Conservation (phyloP, 768 basidiomycete species). For the Hemileccinum rubropunctum region DNA sequence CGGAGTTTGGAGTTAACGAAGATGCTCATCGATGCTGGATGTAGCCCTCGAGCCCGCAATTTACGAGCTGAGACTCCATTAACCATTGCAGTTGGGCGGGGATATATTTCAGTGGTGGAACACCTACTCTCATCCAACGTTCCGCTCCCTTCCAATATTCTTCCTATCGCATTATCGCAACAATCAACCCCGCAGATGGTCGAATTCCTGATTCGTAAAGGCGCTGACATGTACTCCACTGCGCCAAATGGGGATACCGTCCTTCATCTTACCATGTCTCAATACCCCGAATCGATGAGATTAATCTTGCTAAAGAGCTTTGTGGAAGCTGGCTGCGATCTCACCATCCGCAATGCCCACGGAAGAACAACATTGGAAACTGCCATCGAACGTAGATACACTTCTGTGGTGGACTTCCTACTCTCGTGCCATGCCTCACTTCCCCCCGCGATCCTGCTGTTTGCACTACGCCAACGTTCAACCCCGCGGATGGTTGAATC, state of each 20-base stretch:
- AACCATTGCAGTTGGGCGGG: not conserved
- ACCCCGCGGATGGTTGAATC: not conserved
- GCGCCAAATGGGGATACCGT: not conserved
- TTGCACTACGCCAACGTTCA: not conserved
- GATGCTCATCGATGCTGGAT: slow-evolving; percentile 5
- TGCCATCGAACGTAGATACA: no score
- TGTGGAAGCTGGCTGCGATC: not conserved
- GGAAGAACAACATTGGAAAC: not conserved
- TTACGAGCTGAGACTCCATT: not conserved
- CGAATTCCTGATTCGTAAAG: no score
- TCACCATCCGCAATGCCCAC: not conserved
- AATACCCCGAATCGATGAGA: not conserved
- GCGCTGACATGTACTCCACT: no score
- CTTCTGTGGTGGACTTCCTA: no score
- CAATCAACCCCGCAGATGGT: not conserved
- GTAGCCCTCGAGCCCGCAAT: not conserved
- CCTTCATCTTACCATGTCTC: not conserved
- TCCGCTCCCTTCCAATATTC: not conserved
- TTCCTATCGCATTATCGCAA: not conserved
- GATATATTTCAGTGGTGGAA: not conserved
- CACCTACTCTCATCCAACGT: not conserved
- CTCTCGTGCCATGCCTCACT: not conserved
- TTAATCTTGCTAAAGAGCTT: not conserved
- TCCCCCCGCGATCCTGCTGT: not conserved
- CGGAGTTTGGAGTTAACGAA: not conserved